These are phyloP conservation scores for Tillandsia leiboldiana DNA, from an alignment of 176 grass and related monocot species.

Conservation along the genomic window DNA sequence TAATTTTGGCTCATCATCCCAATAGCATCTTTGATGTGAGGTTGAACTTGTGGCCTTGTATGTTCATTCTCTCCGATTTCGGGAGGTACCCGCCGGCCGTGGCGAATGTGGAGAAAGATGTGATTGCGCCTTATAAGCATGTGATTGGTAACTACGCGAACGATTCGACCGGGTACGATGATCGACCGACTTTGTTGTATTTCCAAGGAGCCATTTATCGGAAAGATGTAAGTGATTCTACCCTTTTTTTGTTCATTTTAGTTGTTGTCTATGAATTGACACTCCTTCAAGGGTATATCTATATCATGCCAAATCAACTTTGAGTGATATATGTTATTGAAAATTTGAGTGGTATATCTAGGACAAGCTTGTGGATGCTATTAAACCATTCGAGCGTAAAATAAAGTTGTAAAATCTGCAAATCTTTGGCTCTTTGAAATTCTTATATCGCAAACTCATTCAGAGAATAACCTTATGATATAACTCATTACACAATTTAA, in stretches of 20 bases:
- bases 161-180: conserved; percentile 56
- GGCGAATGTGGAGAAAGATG: conserved; percentile 83
- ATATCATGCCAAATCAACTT: too few species aligned
- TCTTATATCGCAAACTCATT: not conserved
- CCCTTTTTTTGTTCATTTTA: not conserved
- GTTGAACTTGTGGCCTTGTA: conserved; percentile 36
- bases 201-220: conserved; percentile 89
- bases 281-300: too few species aligned
- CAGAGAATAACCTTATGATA: not conserved
- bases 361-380: too few species aligned
- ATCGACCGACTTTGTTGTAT: conserved; percentile 53
- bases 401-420: too few species aligned
- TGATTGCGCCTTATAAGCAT: conserved; percentile 76
- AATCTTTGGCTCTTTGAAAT: not conserved
- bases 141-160: conserved; percentile 54
- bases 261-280: too few species aligned
- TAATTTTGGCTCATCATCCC: conserved; percentile 85
- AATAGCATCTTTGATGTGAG: conserved; percentile 75
- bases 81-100: conserved; percentile 70
- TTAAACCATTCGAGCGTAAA: too few species aligned
- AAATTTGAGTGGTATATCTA: too few species aligned
- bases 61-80: conserved; percentile 86
- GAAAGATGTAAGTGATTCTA: conserved; percentile 72
- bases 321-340: too few species aligned
- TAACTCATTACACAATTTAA: not conserved